Base-by-base conservation (phyloP, 2,329 filamentous ascomycete genomes). In the Ceratocystiopsis brevicomis region DNA sequence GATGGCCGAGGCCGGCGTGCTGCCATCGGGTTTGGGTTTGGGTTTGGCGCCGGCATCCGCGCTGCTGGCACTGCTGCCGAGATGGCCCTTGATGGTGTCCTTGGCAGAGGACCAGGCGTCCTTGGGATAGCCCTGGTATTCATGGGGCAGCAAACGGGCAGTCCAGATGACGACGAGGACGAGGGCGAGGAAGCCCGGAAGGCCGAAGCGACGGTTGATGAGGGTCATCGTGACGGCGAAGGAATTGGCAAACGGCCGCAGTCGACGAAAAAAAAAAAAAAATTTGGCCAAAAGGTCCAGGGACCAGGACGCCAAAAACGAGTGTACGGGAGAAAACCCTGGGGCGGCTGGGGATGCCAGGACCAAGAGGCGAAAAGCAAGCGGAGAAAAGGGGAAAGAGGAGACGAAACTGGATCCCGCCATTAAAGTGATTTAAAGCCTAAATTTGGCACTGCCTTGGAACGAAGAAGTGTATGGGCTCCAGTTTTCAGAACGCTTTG, bases 1-100 rank as follows among this genome's bases (percentile, higher is more conserved):
- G 6, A 56, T 6, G 42, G 9, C 4, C 40, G 3, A 18, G 40
- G 40, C 9, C 53, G 49, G 16, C 42, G 39, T 40, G 39, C 45
- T 3, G 59, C 59, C 16, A 52, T 53, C 47, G 59, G 57, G 11
- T 57, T 53, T 41, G 56, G n/a, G n/a, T n/a, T n/a, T n/a, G n/a
- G n/a, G n/a, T n/a, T n/a, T n/a, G n/a, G n/a, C 59, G 47, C 56
- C 59, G 18, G 37, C 40, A 18, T 48, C 41, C 11, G 53, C 48
- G 32, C 34, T n/a, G 12, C 13, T n/a, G 38, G 15, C 33, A 33
- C 11, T 17, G 35, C 14, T 6, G 15, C 18, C 37, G 25, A 35
- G 30, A 14, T 18, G 19, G 32, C n/a, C 30, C 40, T 16, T 32
- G 34, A 45, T 35, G n/a, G 43, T 39, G 12, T 44, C 39, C 43